A percentile compares a stretch with the other conserved stretches of the same genome.
These are phyloP conservation scores for Trichosporon asahii DNA, from an alignment of 1,284 basidiomycete genomes.

Conservation along the genomic window DNA sequence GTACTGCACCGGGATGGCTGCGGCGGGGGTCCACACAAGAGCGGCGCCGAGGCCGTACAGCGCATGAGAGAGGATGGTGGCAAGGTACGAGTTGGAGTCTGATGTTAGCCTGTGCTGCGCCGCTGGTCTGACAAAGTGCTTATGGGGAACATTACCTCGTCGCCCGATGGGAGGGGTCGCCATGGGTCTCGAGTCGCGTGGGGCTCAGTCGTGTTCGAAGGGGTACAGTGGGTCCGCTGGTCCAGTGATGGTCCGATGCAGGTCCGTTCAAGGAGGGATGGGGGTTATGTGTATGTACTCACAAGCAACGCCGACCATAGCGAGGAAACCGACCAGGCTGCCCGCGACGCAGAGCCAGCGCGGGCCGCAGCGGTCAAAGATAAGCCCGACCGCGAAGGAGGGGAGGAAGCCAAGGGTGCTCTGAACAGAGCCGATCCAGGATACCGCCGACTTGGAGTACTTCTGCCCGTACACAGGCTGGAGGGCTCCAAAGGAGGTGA, in stretches of 20 bases:
- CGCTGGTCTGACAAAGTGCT: constrained; percentile 18
- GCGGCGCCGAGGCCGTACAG: constrained; percentile 41
- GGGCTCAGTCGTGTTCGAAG: constrained; percentile 18
- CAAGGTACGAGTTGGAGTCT: constrained; percentile 41
- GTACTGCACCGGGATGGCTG: constrained; percentile 46
- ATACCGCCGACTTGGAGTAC: not conserved
- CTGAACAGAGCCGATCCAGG: constrained; percentile 28
- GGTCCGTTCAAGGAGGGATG: too few species aligned
- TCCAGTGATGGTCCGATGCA: too few species aligned
- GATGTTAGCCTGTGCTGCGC: constrained; percentile 27
- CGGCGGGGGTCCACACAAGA: constrained; percentile 42
- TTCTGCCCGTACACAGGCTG: not conserved
- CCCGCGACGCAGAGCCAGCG: constrained; percentile 23
- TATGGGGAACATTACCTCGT: not conserved
- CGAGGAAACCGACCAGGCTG: constrained; percentile 18
- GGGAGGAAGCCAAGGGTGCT: constrained; percentile 26
- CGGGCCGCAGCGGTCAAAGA: constrained; percentile 31
- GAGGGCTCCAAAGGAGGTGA: not conserved
- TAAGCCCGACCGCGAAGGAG: constrained; percentile 22
- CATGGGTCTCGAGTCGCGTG: constrained; percentile 19
- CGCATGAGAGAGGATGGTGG: constrained; percentile 44
- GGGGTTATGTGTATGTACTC: constrained; percentile 1
- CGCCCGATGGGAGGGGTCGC: not conserved
- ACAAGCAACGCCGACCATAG: constrained; percentile 30
- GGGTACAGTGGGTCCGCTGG: too few species aligned